These are phyloP conservation scores for Phlyctochytrium arcticum DNA, from an alignment of 192 early-diverging fungal genomes.

Conservation along the genomic window DNA sequence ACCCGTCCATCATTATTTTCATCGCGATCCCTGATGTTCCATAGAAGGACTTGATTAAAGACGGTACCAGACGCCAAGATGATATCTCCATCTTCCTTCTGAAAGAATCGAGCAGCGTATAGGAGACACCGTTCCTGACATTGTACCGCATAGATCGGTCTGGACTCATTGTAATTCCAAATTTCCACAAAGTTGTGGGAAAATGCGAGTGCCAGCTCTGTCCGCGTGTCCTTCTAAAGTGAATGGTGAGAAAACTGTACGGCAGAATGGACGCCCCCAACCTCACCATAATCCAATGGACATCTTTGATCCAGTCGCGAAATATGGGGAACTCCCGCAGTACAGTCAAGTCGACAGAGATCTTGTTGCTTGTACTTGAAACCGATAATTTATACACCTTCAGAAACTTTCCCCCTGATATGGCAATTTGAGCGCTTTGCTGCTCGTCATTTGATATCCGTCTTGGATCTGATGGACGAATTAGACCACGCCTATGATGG, in stretches of 20 bases:
- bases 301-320: slow-evolving; percentile 77
- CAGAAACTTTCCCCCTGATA: slow-evolving; percentile 3
- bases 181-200: slow-evolving; percentile 73
- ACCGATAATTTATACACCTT: background rate
- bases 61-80: slow-evolving; percentile 74
- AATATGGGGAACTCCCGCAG: slow-evolving; percentile 37
- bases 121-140: slow-evolving; percentile 69
- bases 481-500: background rate
- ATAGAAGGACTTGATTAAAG: slow-evolving; percentile 75
- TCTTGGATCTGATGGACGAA: background rate
- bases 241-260: background rate
- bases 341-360: slow-evolving; percentile 11
- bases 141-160: slow-evolving; percentile 36
- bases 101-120: slow-evolving; percentile 71
- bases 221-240: slow-evolving; percentile 17
- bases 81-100: slow-evolving; percentile 43
- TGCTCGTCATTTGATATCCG: background rate
- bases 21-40: slow-evolving; percentile 47
- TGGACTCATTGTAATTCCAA: slow-evolving; percentile 32
- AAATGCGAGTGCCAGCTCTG: slow-evolving; percentile 58
- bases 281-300: slow-evolving; percentile 55
- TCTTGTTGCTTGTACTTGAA: background rate
- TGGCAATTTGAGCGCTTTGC: background rate
- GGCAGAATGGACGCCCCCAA: background rate
- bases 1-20: slow-evolving; percentile 40